A percentile compares a stretch with the other conserved stretches of the same genome.
phyloP scores from a whole-genome alignment of 2,329 filamentous ascomycete species.

The Simplicillium sp. region DNA sequence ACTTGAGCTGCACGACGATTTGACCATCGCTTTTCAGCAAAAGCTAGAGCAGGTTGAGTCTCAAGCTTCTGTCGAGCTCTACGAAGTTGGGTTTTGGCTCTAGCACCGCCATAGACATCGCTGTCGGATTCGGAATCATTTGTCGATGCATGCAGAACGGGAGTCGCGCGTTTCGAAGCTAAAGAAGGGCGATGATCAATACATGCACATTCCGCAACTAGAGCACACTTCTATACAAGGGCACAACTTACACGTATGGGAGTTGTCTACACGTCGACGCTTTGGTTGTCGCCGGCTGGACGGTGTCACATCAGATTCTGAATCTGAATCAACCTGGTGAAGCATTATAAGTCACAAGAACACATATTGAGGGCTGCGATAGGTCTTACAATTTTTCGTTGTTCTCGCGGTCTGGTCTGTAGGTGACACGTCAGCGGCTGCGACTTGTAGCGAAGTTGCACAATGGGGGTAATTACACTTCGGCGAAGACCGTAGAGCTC shows the following conservation, averaged over 20 bases:
- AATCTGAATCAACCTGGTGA: constrained; percentile 44
- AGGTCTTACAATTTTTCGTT: constrained; percentile 45
- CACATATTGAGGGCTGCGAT: not conserved
- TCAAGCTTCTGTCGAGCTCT: constrained; percentile 69
- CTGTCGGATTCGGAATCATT: constrained; percentile 61
- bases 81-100: constrained; percentile 59
- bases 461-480: constrained; percentile 53
- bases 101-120: constrained; percentile 70
- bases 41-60: constrained; percentile 54
- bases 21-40: constrained; percentile 83
- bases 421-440: constrained; percentile 19
- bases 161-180: constrained; percentile 55
- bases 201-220: too few species aligned
- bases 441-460: constrained; percentile 12
- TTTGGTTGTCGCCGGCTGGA: constrained; percentile 51
- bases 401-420: constrained; percentile 47
- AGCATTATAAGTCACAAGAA: constrained; percentile 3
- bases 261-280: constrained; percentile 58
- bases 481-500: constrained; percentile 89
- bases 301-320: constrained; percentile 62
- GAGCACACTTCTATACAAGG: not conserved
- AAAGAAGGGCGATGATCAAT: not conserved
- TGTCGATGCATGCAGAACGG: constrained; percentile 41
- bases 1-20: constrained; percentile 73
- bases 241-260: constrained; percentile 47